These are phyloP conservation scores for Tolypocladium sp. DNA, from an alignment of 2,329 filamentous ascomycete species.

Conservation along the genomic window DNA sequence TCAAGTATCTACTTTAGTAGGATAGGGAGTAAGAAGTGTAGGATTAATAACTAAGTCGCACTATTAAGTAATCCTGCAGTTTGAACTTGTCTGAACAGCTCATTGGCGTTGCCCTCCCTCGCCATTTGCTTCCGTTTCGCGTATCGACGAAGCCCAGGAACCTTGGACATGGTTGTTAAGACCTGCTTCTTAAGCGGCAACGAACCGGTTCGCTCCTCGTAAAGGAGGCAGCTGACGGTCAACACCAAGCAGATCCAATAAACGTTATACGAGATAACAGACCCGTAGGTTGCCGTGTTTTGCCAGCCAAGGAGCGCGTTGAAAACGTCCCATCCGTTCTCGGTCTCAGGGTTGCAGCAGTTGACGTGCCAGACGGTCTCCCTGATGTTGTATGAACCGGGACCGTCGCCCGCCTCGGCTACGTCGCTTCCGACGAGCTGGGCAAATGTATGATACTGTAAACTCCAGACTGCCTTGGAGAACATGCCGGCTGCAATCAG, in stretches of 20 bases:
- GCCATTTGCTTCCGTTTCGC: background rate
- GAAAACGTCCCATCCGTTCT: slow-evolving; percentile 65
- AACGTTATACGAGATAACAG: background rate
- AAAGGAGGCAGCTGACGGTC: background rate
- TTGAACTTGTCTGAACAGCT: background rate
- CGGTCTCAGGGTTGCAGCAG: slow-evolving; percentile 53
- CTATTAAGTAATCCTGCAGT: background rate
- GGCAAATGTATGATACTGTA: background rate
- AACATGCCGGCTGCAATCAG: slow-evolving; percentile 74
- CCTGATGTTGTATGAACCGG: slow-evolving; percentile 70
- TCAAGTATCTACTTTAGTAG: too few species aligned
- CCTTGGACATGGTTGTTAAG: background rate
- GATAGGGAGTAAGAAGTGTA: background rate
- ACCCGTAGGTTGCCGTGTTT: background rate
- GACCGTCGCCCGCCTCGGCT: slow-evolving; percentile 33
- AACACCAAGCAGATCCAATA: background rate
- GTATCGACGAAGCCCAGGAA: background rate
- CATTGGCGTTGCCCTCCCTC: background rate
- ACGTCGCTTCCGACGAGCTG: background rate
- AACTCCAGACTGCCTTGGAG: slow-evolving; percentile 61
- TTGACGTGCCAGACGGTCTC: slow-evolving; percentile 78
- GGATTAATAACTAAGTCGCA: background rate
- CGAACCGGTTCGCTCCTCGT: background rate
- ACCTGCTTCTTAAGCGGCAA: background rate
- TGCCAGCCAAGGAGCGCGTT: slow-evolving; percentile 57